These are phyloP conservation scores for Nitzschia inconspicua DNA, from an alignment of 108 stramenopile species.

Conservation along the genomic window DNA sequence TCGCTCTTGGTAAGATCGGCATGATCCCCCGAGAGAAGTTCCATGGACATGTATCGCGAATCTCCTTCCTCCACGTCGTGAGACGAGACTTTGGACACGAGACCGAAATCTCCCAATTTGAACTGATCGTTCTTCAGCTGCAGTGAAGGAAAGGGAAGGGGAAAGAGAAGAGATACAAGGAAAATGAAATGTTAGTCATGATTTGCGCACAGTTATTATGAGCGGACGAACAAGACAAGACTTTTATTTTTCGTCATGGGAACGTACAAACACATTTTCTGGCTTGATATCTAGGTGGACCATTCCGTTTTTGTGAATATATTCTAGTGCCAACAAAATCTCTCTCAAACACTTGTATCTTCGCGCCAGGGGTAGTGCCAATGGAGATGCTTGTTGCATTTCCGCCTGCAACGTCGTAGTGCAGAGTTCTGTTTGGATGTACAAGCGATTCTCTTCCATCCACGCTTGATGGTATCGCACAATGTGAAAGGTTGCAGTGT, in stretches of 20 bases:
- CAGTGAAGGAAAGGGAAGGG: neutral
- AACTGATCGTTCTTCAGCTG: slow-evolving; percentile 82
- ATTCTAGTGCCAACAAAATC: slow-evolving; percentile 81
- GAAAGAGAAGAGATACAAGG: neutral
- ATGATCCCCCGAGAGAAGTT: slow-evolving; percentile 83
- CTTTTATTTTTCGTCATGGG: too few species aligned
- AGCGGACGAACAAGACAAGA: too few species aligned
- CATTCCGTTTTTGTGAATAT: slow-evolving; percentile 81
- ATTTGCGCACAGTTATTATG: too few species aligned
- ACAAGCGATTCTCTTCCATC: slow-evolving; percentile 84
- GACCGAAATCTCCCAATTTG: slow-evolving; percentile 94
- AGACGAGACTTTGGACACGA: slow-evolving; percentile 68
- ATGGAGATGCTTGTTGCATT: slow-evolving; percentile 26
- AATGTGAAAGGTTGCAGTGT: slow-evolving; percentile 82
- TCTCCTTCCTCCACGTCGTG: slow-evolving; percentile 92
- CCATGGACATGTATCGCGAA: slow-evolving; percentile 91
- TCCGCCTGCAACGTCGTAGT: slow-evolving; percentile 55
- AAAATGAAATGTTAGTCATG: too few species aligned
- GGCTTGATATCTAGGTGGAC: slow-evolving; percentile 96
- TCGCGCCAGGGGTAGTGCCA: slow-evolving; percentile 29
- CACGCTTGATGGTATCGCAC: slow-evolving; percentile 89
- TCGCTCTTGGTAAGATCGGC: slow-evolving; percentile 90
- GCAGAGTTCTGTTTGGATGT: slow-evolving; percentile 86
- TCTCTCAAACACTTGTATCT: slow-evolving; percentile 83
- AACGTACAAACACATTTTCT: slow-evolving; percentile 81